Percentiles rank a stretch among this genome's conserved stretches.
Conservation (phyloP, 306 rosid species). For the Cicer judaicum region DNA sequence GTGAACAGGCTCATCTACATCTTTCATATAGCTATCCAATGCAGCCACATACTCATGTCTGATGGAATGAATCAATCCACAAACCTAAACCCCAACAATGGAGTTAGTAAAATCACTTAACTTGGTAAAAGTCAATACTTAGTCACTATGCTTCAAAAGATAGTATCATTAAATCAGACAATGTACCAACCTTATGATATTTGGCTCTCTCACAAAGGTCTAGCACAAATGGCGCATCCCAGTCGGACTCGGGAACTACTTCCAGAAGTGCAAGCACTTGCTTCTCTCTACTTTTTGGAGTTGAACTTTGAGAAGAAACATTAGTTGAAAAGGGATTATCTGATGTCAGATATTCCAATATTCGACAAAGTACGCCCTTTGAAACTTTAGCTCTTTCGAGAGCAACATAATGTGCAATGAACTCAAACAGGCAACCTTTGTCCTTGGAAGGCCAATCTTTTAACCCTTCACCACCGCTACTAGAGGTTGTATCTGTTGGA, state of each 20-base stretch:
- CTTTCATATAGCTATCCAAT: constrained; percentile 90
- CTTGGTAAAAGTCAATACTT: constrained; percentile 34
- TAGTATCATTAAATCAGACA: constrained; percentile 30
- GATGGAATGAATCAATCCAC: constrained; percentile 82
- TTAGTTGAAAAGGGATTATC: constrained; percentile 51
- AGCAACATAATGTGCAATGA: constrained; percentile 82
- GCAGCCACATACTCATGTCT: constrained; percentile 78
- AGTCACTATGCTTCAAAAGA: constrained; percentile 41
- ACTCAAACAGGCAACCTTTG: constrained; percentile 70
- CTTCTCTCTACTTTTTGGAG: constrained; percentile 75
- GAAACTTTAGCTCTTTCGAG: constrained; percentile 72
- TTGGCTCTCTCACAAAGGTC: constrained; percentile 75
- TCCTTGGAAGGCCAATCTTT: constrained; percentile 78
- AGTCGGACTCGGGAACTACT: constrained; percentile 77
- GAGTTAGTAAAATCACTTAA: constrained; percentile 39
- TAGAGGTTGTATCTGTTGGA: constrained; percentile 55
- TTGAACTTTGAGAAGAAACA: constrained; percentile 46
- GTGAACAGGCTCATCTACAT: constrained; percentile 81
- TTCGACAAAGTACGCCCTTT: constrained; percentile 67
- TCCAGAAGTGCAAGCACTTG: constrained; percentile 88
- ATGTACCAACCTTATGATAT: constrained; percentile 81
- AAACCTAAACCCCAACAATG: constrained; percentile 64
- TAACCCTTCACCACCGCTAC: constrained; percentile 48
- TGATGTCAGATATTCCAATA: constrained; percentile 77
- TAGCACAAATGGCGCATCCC: constrained; percentile 79